Evolutionary conservation across 441 rosid species (phyloP), one percentile per base, ranked within the genome.

Genomic region (Jatropha podagrica): DNA sequence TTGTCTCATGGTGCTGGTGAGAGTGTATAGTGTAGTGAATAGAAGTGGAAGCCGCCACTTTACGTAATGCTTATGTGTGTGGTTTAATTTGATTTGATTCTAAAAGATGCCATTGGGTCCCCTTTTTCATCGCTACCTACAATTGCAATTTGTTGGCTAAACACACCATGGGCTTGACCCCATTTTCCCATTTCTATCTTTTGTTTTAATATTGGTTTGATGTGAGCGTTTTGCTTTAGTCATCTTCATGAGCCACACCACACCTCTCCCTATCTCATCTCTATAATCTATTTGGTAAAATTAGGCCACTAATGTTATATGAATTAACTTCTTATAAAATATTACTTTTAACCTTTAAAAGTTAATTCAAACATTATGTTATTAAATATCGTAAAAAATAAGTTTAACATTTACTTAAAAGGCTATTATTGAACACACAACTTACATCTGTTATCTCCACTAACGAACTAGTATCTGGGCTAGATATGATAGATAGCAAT

Each of bases 31-130:
- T 6, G 48, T 5, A 44, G 7, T 1, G 26, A 20, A 13, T n/a
- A 41, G 32, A 18, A 69, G 4, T n/a, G 49, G 63, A 62, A 9
- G n/a, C 17, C 81, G 55, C 66, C 74, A 42, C 40, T 58, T 59
- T 56, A 11, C 42, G 7, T 2, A 44, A 44, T 44, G 42, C 10
- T 14, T 58, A 14, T 8, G 42, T 8, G 40, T 42, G 41, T 23
- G 41, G 55, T 7, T 6, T 58, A 54, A 59, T 73, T 48, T 18
- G 38, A 72, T 61, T 49, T 32, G 49, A 72, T 61, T 4, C 6
- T 2, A 17, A 6, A 4, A 13, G 49, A n/a, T 12, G 52, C 64
- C 32, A 46, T 61, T 61, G 8, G 68, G 48, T 40, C 2, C 46
- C 32, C 54, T 40, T 54, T 40, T 37, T 55, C 4, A 2, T 1